Conservation (phyloP, 2,329 filamentous ascomycete genomes). For the Phaeophleospora eucalypticola region DNA sequence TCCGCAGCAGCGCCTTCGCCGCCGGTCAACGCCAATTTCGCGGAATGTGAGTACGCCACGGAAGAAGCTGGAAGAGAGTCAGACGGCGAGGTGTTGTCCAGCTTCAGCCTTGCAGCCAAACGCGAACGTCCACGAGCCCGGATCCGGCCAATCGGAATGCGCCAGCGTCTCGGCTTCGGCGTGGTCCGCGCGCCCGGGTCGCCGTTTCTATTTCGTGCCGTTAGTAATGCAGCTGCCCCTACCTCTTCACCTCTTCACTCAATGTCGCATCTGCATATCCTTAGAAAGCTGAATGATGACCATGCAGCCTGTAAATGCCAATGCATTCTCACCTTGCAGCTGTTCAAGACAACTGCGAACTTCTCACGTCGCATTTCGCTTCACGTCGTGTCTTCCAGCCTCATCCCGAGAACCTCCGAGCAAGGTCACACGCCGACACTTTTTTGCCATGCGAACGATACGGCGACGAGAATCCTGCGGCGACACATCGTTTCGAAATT, state of each 20-base stretch:
- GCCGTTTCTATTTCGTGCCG: not conserved
- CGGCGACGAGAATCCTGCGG: constrained; percentile 5
- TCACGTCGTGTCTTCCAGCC: not conserved
- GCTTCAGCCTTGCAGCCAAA: not conserved
- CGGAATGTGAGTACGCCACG: not conserved
- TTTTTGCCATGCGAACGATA: not conserved
- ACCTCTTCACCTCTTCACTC: not conserved
- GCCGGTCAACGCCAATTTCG: not conserved
- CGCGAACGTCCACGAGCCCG: too few relatives aligned
- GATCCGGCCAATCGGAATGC: constrained; percentile 4
- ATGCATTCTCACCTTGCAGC: too few relatives aligned
- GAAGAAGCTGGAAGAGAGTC: not conserved
- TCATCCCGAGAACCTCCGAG: not conserved
- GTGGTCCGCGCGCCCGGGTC: not conserved
- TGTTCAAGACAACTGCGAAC: too few relatives aligned
- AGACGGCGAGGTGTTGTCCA: not conserved
- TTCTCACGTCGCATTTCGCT: not conserved
- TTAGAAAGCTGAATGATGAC: not conserved
- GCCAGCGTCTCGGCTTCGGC: not conserved
- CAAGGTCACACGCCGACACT: not conserved
- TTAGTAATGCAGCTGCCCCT: not conserved
- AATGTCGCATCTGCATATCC: not conserved
- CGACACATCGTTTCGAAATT: not conserved
- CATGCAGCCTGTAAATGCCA: too few relatives aligned
- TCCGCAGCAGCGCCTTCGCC: not conserved